phyloP scores from a whole-genome alignment of 2,329 filamentous ascomycete genomes.

The Pyrenophora tritici-repentis region DNA sequence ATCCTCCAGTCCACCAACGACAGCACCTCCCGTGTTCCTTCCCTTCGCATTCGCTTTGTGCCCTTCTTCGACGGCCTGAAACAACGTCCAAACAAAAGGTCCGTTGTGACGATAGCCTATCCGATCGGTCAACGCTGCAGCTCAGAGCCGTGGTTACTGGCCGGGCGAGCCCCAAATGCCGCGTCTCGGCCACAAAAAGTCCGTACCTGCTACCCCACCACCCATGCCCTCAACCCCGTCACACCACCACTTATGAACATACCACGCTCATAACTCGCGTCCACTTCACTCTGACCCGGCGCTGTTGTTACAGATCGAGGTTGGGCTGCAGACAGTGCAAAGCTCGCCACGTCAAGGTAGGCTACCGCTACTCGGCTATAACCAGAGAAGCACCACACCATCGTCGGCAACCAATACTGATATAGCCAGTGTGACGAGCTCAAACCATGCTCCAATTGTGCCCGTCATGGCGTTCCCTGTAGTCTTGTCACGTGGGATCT shows the following conservation, averaged over 20 bases:
- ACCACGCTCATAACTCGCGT: background rate
- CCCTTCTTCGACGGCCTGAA: conserved; percentile 5
- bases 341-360: conserved; percentile 46
- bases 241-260: background rate
- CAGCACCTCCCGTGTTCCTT: conserved; percentile 10
- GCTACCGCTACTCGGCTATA: conserved; percentile 2
- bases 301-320: conserved; percentile 20
- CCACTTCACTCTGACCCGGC: background rate
- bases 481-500: conserved; percentile 39
- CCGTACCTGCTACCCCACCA: conserved; percentile 15
- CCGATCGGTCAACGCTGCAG: conserved; percentile 16
- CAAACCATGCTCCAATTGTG: conserved; percentile 46
- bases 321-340: conserved; percentile 46
- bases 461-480: conserved; percentile 45
- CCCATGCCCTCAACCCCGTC: conserved; percentile 4
- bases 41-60: conserved; percentile 14
- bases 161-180: conserved; percentile 33
- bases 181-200: conserved; percentile 47
- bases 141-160: conserved; percentile 11
- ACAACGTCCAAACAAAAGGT: conserved; percentile 2
- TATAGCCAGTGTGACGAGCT: conserved; percentile 44
- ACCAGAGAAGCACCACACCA: conserved; percentile 6
- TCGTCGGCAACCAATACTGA: conserved; percentile 14
- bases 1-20: conserved; percentile 9
- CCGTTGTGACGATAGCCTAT: conserved; percentile 6